Percentiles rank a stretch among this genome's conserved stretches.
Evolutionary conservation across 2,329 filamentous ascomycete species (phyloP).

Genomic region (Cytospora paraplurivora): DNA sequence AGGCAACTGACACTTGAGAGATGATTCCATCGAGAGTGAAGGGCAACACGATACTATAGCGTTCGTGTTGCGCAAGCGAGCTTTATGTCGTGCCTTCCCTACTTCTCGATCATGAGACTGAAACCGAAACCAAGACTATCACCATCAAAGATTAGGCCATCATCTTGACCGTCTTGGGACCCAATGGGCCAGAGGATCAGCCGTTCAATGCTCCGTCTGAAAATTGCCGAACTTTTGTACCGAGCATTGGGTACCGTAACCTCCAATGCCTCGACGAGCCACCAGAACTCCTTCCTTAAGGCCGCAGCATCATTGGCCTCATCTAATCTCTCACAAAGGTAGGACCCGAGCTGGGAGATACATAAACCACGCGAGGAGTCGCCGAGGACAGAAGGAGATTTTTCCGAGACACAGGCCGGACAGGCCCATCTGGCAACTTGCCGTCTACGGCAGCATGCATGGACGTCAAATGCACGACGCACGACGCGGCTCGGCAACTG

Average conservation of each 20-base stretch:
- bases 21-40: neutral
- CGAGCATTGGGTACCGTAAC: neutral
- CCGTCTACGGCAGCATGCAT: slow-evolving; percentile 8
- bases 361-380: neutral
- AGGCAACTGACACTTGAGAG: neutral
- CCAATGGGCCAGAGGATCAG: neutral
- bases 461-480: neutral
- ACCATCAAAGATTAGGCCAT: neutral
- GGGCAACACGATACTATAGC: neutral
- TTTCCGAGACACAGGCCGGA: slow-evolving; percentile 25
- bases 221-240: slow-evolving; percentile 8
- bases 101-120: neutral
- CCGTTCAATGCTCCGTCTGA: slow-evolving; percentile 13
- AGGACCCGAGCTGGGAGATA: neutral
- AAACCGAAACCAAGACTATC: neutral
- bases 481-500: slow-evolving; percentile 9
- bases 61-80: neutral
- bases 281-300: neutral
- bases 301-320: neutral
- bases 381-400: slow-evolving; percentile 24
- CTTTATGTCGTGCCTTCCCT: slow-evolving; percentile 8
- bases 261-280: neutral
- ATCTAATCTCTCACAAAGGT: neutral
- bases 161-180: neutral
- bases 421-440: slow-evolving; percentile 4